Conservation (phyloP, 371 early-diverging fungal species). For the Mortierella sp. region DNA sequence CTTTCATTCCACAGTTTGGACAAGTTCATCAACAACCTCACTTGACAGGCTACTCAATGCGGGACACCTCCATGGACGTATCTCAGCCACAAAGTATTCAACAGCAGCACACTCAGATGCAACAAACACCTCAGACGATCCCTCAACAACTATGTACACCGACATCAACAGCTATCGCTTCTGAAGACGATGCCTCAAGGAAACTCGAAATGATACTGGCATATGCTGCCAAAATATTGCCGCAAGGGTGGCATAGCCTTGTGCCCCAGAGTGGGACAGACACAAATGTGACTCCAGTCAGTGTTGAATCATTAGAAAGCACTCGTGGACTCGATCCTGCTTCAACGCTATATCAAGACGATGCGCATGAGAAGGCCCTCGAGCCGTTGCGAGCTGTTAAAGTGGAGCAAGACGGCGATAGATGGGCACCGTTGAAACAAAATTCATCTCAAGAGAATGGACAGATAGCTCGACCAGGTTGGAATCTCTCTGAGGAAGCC, state of each 20-base stretch:
- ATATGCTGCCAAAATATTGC: conserved; percentile 22
- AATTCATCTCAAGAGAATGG: neutral
- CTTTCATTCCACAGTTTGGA: neutral
- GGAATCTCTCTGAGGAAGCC: conserved; percentile 13
- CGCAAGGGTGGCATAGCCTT: conserved; percentile 20
- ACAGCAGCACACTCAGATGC: neutral
- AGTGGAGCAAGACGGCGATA: neutral
- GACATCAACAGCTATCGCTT: neutral
- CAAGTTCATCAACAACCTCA: neutral
- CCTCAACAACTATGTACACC: neutral
- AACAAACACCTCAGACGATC: neutral
- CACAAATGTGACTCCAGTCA: neutral
- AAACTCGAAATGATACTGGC: conserved; percentile 29
- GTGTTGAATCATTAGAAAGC: neutral
- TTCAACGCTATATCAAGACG: neutral
- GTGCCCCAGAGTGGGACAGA: neutral
- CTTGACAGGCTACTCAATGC: neutral
- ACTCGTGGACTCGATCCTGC: neutral
- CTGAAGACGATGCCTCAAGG: neutral
- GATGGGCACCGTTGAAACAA: neutral
- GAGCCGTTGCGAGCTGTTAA: neutral
- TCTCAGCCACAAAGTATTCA: neutral
- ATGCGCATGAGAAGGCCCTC: neutral
- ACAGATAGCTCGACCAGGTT: neutral
- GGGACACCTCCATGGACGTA: neutral